Base-by-base conservation (phyloP, 768 basidiomycete species). In the Lanmaoa pseudosensibilis region DNA sequence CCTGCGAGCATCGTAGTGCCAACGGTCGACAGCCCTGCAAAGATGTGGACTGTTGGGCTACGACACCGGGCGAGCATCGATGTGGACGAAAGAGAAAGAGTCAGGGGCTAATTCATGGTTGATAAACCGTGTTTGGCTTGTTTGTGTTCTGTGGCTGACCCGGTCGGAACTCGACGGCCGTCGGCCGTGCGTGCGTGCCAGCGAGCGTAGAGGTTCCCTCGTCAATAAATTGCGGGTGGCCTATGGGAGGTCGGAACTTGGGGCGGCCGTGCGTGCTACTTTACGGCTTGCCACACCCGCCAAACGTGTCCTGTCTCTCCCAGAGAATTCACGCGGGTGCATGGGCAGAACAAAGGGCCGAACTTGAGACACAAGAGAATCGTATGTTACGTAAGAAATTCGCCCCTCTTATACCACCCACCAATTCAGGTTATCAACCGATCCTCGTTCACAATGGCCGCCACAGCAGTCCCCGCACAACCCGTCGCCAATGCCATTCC, bases 1-100 rank as follows among this genome's bases (percentile, higher is more conserved):
- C 46, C n/a, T 30, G 41, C 39, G 23, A 55, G 33, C 23, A 12
- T 61, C 63, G 56, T 65, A 65, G 54, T 33, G 18, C 51, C 50
- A 50, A 47, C 55, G 4, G 50, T 40, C 55, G 6, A 50, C 63
- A 55, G 4, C 45, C 32, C 18, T 46, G 49, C 25, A 30, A 11
- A 9, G 55, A 55, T 65, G 63, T 65, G 60, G 59, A 62, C 56
- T 58, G 52, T 58, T 58, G 61, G 56, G 56, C 61, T 62, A 62
- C 53, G 60, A 62, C 27, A 40, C 11, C 18, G 6, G 49, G 19
- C 52, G 62, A 51, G 49, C 41, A 25, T 33, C 27, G 50, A 49
- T 4, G 44, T n/a, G 21, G 21, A 16, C 23, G 56, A 3, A 37
- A 30, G 21, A 38, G 32, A 48, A 15, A n/a, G 9, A 18, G 23